A percentile compares a stretch with the other conserved stretches of the same genome.
These are phyloP conservation scores for Talaromyces liani DNA, from an alignment of 495 filamentous ascomycete genomes.

Conservation along the genomic window DNA sequence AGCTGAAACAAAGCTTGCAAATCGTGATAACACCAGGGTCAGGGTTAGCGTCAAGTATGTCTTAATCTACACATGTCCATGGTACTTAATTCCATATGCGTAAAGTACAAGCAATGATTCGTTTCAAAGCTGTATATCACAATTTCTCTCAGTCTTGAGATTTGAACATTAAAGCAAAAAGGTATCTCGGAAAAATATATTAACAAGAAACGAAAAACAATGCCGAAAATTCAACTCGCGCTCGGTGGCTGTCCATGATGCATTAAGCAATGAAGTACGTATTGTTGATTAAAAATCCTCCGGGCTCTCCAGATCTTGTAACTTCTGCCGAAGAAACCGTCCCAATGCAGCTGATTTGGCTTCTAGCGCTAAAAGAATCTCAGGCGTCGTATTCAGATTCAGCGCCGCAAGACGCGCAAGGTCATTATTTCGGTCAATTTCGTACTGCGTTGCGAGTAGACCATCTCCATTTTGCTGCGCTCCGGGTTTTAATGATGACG, in stretches of 20 bases:
- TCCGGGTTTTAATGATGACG: constrained; percentile 8
- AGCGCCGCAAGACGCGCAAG: constrained; percentile 33
- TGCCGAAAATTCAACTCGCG: background rate
- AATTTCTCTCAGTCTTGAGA: background rate
- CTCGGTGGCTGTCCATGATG: background rate
- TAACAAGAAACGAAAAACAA: background rate
- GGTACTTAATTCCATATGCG: background rate
- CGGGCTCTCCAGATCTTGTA: constrained; percentile 36
- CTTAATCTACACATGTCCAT: background rate
- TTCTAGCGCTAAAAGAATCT: constrained; percentile 36
- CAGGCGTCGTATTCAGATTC: constrained; percentile 34
- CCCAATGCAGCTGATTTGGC: constrained; percentile 40
- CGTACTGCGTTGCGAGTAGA: constrained; percentile 28
- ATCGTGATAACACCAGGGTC: background rate
- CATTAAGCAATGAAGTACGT: background rate
- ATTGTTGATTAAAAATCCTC: constrained; percentile 31
- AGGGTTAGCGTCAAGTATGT: background rate
- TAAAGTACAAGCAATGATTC: background rate
- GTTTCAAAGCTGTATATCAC: background rate
- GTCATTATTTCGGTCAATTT: constrained; percentile 36
- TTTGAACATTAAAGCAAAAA: background rate
- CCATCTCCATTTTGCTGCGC: constrained; percentile 16
- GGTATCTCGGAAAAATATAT: background rate
- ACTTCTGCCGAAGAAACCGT: constrained; percentile 33
- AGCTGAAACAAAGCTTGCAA: background rate